These are phyloP conservation scores for Leccinellum albellum DNA, from an alignment of 768 basidiomycete species.

Conservation along the genomic window DNA sequence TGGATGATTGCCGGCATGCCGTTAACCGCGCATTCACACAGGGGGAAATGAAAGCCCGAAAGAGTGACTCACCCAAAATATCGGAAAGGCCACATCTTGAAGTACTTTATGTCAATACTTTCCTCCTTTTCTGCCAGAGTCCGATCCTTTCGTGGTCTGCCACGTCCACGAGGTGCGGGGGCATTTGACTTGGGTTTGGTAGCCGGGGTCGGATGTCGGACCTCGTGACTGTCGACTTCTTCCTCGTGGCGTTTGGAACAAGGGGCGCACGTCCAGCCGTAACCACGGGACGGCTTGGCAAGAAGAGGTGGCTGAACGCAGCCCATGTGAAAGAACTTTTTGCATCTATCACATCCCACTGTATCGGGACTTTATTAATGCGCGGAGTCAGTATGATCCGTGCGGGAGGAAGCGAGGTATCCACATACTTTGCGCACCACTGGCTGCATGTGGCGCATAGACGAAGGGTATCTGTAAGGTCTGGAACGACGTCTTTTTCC, in stretches of 20 bases:
- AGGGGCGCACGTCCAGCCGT: constrained; percentile 96
- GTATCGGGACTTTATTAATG: constrained; percentile 61
- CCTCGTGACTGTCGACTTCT: constrained; percentile 73
- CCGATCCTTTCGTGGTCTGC: constrained; percentile 75
- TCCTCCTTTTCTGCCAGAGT: constrained; percentile 72
- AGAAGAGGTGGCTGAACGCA: constrained; percentile 90
- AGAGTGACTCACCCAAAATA: constrained; percentile 82
- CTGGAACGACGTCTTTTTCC: constrained; percentile 89
- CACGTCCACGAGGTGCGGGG: constrained; percentile 67
- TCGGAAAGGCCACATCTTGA: constrained; percentile 90
- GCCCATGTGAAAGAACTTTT: constrained; percentile 90
- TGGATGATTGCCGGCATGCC: constrained; percentile 10
- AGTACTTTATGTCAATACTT: constrained; percentile 75
- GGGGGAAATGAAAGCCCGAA: neutral
- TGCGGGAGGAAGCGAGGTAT: constrained; percentile 8
- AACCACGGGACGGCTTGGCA: constrained; percentile 91
- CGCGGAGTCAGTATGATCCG: constrained; percentile 22
- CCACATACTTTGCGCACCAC: constrained; percentile 84
- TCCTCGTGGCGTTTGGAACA: constrained; percentile 87
- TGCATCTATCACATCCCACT: constrained; percentile 88
- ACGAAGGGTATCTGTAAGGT: constrained; percentile 82
- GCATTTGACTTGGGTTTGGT: constrained; percentile 66
- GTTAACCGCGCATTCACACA: constrained; percentile 9
- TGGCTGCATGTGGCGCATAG: constrained; percentile 81
- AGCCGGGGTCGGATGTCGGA: constrained; percentile 53